Evolutionary conservation across 2,329 filamentous ascomycete species (phyloP).

Genomic region (Myriangium duriaei): DNA sequence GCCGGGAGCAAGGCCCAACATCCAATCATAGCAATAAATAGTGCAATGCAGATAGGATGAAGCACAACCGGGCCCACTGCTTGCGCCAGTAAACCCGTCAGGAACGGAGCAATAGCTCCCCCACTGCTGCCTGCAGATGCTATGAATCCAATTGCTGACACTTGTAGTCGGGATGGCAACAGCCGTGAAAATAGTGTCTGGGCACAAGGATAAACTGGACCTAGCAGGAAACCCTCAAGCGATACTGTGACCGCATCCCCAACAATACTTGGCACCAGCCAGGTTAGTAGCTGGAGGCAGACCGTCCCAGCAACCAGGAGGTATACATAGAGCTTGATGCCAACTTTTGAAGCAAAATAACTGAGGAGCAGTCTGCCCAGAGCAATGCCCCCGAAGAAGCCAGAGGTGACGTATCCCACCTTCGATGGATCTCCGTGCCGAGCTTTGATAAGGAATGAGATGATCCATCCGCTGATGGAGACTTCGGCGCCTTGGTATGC

Average conservation of each 20-base stretch:
- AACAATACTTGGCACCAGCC: slow-evolving; percentile 64
- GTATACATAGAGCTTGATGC: slow-evolving; percentile 59
- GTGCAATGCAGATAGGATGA: slow-evolving; percentile 51
- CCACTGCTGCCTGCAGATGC: slow-evolving; percentile 57
- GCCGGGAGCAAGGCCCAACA: slow-evolving; percentile 52
- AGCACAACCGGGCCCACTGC: slow-evolving; percentile 50
- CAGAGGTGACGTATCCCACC: slow-evolving; percentile 69
- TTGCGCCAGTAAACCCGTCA: slow-evolving; percentile 52
- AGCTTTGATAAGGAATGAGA: slow-evolving; percentile 66
- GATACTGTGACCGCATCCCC: slow-evolving; percentile 36
- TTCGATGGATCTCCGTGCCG: slow-evolving; percentile 55
- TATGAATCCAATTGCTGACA: slow-evolving; percentile 55
- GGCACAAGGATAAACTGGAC: slow-evolving; percentile 67
- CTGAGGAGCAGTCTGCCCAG: slow-evolving; percentile 53
- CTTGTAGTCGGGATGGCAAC: slow-evolving; percentile 47
- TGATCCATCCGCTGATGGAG: slow-evolving; percentile 74
- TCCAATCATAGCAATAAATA: slow-evolving; percentile 52
- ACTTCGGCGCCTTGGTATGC: slow-evolving; percentile 79
- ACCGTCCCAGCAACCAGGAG: slow-evolving; percentile 48
- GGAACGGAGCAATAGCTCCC: slow-evolving; percentile 54
- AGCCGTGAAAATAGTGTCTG: slow-evolving; percentile 50
- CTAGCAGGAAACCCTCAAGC: slow-evolving; percentile 61
- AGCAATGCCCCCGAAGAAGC: slow-evolving; percentile 45
- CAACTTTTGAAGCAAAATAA: slow-evolving; percentile 51
- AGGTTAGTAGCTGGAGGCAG: slow-evolving; percentile 62